phyloP scores from a whole-genome alignment of 1,139 yeast genomes.

The Petasospora fabianii region DNA sequence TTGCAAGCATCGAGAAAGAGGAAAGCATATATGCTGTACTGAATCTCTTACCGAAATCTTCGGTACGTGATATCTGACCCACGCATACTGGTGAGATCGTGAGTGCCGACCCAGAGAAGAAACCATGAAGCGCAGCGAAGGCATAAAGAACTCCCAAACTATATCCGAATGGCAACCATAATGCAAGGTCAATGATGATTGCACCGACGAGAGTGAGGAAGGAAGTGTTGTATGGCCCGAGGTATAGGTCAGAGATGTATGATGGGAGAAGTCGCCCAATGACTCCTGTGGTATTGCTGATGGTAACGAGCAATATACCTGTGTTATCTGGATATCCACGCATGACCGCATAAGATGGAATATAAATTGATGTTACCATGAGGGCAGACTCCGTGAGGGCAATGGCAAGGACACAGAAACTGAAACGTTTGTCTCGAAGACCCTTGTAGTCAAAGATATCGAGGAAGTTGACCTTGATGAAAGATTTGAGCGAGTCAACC shows the following conservation, averaged over 20 bases:
- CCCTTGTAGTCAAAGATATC: conserved; percentile 41
- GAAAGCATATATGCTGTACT: conserved; percentile 44
- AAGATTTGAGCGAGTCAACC: conserved; percentile 3
- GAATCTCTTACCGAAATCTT: conserved; percentile 45
- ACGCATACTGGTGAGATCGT: conserved; percentile 46
- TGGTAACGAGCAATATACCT: conserved; percentile 44
- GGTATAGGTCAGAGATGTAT: conserved; percentile 41
- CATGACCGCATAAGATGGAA: conserved; percentile 46
- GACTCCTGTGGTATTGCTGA: conserved; percentile 45
- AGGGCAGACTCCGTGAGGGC: conserved; percentile 39
- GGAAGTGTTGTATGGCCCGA: conserved; percentile 52
- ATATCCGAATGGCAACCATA: conserved; percentile 55
- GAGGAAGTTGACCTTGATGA: conserved; percentile 23
- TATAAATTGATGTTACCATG: conserved; percentile 43
- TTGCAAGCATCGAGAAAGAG: conserved; percentile 42
- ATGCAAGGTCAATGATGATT: conserved; percentile 36
- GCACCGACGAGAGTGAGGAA: conserved; percentile 35
- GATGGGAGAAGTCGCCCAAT: conserved; percentile 48
- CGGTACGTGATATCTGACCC: conserved; percentile 57
- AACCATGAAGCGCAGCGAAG: conserved; percentile 52
- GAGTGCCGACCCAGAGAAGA: conserved; percentile 44
- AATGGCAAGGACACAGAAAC: conserved; percentile 41
- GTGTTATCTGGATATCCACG: conserved; percentile 40
- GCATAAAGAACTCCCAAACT: conserved; percentile 30
- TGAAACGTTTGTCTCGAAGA: conserved; percentile 37